Conservation (phyloP, 192 early-diverging fungal genomes). For the Dissophora globulifera region DNA sequence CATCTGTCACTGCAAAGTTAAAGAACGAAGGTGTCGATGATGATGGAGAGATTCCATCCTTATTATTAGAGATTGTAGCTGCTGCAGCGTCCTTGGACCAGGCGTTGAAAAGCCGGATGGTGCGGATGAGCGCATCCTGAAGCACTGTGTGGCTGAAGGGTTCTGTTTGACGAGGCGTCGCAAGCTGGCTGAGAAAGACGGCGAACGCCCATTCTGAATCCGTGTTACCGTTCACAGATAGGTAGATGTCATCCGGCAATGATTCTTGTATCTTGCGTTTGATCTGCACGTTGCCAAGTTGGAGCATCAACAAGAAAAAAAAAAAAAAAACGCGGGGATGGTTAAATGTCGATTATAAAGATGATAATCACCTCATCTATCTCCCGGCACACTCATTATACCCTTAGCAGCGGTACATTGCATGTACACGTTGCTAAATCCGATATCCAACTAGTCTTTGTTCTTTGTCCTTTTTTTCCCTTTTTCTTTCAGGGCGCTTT, state of each 20-base stretch:
- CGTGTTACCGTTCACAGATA: slow-evolving; percentile 79
- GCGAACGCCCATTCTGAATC: slow-evolving; percentile 87
- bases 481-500: too few species aligned
- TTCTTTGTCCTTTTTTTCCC: too few species aligned
- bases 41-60: too few species aligned
- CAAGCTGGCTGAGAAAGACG: slow-evolving; percentile 76
- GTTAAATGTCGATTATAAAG: neutral
- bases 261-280: slow-evolving; percentile 72
- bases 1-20: slow-evolving; percentile 86
- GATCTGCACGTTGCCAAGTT: slow-evolving; percentile 55
- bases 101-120: slow-evolving; percentile 74
- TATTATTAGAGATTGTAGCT: too few species aligned
- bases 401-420: too few species aligned
- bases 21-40: slow-evolving; percentile 68
- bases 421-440: too few species aligned
- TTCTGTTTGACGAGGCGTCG: slow-evolving; percentile 37
- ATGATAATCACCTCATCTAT: neutral
- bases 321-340: slow-evolving; percentile 2
- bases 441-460: neutral
- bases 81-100: slow-evolving; percentile 73
- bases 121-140: slow-evolving; percentile 73
- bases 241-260: slow-evolving; percentile 73
- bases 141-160: slow-evolving; percentile 68
- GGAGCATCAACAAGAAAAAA: slow-evolving; percentile 2
- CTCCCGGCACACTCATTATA: too few species aligned